These are phyloP conservation scores for Aquanectria penicillioides DNA, from an alignment of 2,329 filamentous ascomycete species.

Conservation along the genomic window DNA sequence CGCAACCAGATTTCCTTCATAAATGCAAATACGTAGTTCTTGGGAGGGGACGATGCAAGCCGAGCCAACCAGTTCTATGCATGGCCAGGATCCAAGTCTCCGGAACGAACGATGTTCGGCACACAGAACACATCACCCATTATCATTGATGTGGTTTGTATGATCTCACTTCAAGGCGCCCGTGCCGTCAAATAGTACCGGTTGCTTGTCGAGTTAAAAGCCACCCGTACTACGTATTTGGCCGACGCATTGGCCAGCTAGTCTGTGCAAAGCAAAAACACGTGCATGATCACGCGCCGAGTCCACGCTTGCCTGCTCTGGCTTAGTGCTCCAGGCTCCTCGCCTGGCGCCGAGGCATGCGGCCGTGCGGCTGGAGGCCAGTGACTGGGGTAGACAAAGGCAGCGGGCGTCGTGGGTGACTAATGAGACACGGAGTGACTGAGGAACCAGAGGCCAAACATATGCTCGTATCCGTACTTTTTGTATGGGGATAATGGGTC, in stretches of 20 bases:
- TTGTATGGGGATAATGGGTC: background rate
- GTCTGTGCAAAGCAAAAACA: slow-evolving; percentile 10
- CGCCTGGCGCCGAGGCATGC: slow-evolving; percentile 8
- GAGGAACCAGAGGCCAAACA: background rate
- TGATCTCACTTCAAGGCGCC: too few relatives aligned
- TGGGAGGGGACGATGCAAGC: too few relatives aligned
- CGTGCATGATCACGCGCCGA: slow-evolving; percentile 22
- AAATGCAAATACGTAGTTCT: too few relatives aligned
- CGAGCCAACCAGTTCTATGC: too few relatives aligned
- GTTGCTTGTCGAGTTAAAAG: too few relatives aligned
- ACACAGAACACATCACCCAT: too few relatives aligned
- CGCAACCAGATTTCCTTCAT: slow-evolving; percentile 13
- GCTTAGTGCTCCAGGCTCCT: slow-evolving; percentile 10
- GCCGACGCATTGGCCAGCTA: background rate
- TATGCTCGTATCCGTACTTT: background rate
- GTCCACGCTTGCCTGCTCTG: background rate
- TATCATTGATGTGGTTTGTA: background rate
- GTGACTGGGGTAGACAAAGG: background rate
- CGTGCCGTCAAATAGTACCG: too few relatives aligned
- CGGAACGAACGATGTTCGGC: background rate
- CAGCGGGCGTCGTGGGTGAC: background rate
- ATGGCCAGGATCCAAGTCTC: background rate
- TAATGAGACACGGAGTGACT: background rate
- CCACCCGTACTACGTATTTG: too few relatives aligned
- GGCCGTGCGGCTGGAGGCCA: slow-evolving; percentile 9